phyloP scores from a whole-genome alignment of 768 basidiomycete species.

The Psilocybe subaeruginosa region DNA sequence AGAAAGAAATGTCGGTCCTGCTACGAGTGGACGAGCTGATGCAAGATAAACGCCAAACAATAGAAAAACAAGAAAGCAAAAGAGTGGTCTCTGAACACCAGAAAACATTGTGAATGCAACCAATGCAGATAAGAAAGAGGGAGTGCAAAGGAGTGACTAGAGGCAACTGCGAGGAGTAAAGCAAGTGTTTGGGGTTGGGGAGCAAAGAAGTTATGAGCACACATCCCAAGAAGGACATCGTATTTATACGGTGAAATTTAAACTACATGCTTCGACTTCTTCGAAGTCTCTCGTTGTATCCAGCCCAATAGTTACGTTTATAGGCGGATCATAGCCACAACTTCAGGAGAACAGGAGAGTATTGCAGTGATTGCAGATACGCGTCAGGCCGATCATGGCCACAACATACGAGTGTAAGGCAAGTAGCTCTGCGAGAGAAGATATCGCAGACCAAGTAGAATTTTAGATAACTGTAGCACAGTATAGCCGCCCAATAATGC shows the following conservation, averaged over 20 bases:
- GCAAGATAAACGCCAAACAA: neutral
- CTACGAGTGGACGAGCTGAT: neutral
- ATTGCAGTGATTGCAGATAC: no score
- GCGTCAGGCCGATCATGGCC: no score
- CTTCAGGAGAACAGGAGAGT: neutral
- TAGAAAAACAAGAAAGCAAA: neutral
- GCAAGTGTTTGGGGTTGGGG: neutral
- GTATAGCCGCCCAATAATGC: no score
- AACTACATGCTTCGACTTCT: slow-evolving; percentile 5
- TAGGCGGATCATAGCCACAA: neutral
- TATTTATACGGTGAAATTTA: neutral
- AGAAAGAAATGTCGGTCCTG: slow-evolving; percentile 1
- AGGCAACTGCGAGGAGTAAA: neutral
- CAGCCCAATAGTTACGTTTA: neutral
- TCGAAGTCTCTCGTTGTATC: neutral
- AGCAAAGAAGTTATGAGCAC: neutral
- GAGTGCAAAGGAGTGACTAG: neutral
- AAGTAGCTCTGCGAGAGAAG: no score
- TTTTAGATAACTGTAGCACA: no score
- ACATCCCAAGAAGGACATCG: neutral
- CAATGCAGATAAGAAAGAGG: neutral
- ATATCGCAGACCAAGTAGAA: no score
- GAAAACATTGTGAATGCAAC: neutral
- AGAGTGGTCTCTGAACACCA: neutral
- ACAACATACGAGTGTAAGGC: no score